Percentiles rank a stretch among this genome's conserved stretches.
Conservation (phyloP, 371 early-diverging fungal species). For the Coemansia sp. region DNA sequence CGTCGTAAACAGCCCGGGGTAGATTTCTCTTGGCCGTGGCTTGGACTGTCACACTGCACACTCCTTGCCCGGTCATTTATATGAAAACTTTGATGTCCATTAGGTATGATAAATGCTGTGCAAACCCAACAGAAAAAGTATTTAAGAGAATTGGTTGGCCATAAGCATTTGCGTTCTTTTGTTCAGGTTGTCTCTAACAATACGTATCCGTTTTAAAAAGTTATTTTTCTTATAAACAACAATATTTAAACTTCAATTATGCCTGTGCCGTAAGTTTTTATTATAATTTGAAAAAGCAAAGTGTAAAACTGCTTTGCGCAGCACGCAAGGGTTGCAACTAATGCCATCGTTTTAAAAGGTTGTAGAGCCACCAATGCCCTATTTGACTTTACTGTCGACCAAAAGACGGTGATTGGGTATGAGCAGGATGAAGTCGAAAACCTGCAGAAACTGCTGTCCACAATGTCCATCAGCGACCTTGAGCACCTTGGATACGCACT, state of each 20-base stretch:
- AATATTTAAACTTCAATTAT: background rate
- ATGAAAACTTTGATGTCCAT: no score
- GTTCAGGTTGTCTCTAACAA: no score
- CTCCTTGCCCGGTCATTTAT: background rate
- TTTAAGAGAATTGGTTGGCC: no score
- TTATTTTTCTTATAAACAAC: no score
- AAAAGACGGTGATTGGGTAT: constrained; percentile 57
- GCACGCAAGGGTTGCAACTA: no score
- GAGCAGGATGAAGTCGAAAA: constrained; percentile 64
- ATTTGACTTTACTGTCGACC: constrained; percentile 31
- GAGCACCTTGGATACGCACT: constrained; percentile 57
- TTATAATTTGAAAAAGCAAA: background rate
- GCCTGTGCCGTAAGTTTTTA: background rate
- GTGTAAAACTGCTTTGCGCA: no score
- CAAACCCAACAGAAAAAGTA: no score
- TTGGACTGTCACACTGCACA: background rate
- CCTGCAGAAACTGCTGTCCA: constrained; percentile 53
- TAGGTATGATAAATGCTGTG: no score
- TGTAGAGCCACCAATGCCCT: background rate
- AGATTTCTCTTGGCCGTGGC: background rate
- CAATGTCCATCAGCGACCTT: constrained; percentile 60
- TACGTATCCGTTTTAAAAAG: no score
- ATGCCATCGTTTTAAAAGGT: background rate
- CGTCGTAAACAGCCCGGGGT: background rate
- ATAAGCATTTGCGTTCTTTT: no score